Evolutionary conservation across 192 early-diverging fungal genomes (phyloP), one percentile per base, ranked within the genome.

Genomic region (Dimargaris xerosporica): DNA sequence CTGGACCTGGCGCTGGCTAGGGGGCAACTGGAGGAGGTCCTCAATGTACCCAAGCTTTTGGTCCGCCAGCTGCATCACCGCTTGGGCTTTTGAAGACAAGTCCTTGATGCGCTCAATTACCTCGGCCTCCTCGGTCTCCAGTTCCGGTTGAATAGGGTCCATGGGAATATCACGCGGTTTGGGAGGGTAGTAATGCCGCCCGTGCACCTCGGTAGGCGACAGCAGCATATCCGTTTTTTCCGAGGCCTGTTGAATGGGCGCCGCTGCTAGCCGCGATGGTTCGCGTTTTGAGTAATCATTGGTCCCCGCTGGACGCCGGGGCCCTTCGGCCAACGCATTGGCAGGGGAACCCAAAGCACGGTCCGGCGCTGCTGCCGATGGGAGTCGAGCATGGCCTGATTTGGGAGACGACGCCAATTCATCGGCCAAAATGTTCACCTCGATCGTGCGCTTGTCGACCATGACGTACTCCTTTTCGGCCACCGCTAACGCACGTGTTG

Each of bases 341-440:
- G n/a, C 28, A 30, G 48, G 54, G 47, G 11, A 41, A 1, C 46
- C 48, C 34, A 39, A 39, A 39, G 2, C 7, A 39, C 34, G 7
- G 15, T 25, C 44, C 28, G 60, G 5, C 19, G 17, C 29, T 28
- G 65, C 52, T 50, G n/a, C 31, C 5, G 44, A 44, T 16, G 44
- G 28, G 21, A 29, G 39, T 7, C 34, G 29, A 3, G 25, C 30
- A 55, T n/a, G 54, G 43, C 52, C 46, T 21, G 44, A 44, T 58
- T 42, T 48, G 54, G 70, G 72, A 47, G 71, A 73, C n/a, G 74
- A 76, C 51, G 71, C 73, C 31, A 78, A 60, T 60, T 75, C 85
- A 70, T 90, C 88, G 4, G 88, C 88, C 54, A 88, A 76, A 48
- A 72, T 75, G 68, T 90, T 90, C 63, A 85, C 77, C 66, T 88